These are phyloP conservation scores for Cucurbita moschata DNA, from an alignment of 306 rosid genomes.

Conservation along the genomic window DNA sequence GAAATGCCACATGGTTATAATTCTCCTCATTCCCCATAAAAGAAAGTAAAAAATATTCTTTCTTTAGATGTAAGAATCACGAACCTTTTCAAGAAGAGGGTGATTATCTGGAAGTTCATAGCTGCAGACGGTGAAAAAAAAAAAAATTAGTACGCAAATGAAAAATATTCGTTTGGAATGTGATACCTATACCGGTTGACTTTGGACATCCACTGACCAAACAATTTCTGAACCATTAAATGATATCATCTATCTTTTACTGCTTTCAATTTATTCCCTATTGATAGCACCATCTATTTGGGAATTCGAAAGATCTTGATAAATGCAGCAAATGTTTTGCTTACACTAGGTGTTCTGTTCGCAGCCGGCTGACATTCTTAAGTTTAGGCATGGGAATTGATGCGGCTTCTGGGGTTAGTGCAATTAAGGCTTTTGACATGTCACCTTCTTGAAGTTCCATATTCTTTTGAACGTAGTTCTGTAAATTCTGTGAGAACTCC, in stretches of 20 bases:
- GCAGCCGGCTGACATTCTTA: constrained; percentile 68
- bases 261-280: neutral
- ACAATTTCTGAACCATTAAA: neutral
- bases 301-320: constrained; percentile 4
- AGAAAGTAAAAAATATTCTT: neutral
- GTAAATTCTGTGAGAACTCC: constrained; percentile 70
- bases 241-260: neutral
- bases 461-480: constrained; percentile 66
- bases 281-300: neutral
- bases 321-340: constrained; percentile 18
- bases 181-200: neutral
- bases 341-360: constrained; percentile 98
- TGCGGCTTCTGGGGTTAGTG: constrained; percentile 62
- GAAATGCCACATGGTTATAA: neutral
- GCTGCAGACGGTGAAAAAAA: constrained; percentile 44
- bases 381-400: constrained; percentile 80
- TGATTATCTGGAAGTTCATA: constrained; percentile 93
- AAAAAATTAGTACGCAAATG: constrained; percentile 8
- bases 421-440: constrained; percentile 83
- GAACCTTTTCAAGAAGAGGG: constrained; percentile 81
- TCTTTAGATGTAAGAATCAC: constrained; percentile 14
- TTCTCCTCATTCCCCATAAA: neutral
- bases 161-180: neutral
- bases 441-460: constrained; percentile 85
- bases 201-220: neutral